Percentiles rank a stretch among this genome's conserved stretches.
phyloP scores from a whole-genome alignment of 1,284 basidiomycete genomes.

The Termitomyces sp. region DNA sequence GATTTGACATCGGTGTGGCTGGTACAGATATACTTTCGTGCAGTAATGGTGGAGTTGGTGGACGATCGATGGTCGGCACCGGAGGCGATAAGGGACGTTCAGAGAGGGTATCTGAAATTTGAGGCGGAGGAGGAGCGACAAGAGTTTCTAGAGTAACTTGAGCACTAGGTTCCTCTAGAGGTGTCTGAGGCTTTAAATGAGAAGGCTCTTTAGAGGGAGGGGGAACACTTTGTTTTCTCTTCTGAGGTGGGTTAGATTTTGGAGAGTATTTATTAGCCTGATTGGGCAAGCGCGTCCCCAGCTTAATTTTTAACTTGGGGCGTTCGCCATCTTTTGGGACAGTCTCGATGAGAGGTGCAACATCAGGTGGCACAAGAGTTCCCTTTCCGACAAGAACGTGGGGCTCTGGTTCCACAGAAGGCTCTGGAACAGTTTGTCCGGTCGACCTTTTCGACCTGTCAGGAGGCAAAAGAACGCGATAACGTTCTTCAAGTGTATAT shows the following conservation, averaged over 20 bases:
- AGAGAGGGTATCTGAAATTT: not conserved
- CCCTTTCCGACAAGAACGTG: conserved; percentile 7
- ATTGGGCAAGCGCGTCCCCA: conserved; percentile 22
- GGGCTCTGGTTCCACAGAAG: conserved; percentile 13
- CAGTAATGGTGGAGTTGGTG: conserved; percentile 1
- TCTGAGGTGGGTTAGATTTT: conserved; percentile 12
- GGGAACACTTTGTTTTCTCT: conserved; percentile 13
- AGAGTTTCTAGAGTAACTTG: not conserved
- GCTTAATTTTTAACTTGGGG: conserved; percentile 36
- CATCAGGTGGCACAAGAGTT: not conserved
- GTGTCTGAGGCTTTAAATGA: not conserved
- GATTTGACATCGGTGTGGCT: conserved; percentile 22
- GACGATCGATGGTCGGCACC: not conserved
- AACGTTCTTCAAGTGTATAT: conserved; percentile 60
- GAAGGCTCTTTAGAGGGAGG: conserved; percentile 4
- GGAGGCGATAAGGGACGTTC: not conserved
- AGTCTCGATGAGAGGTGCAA: conserved; percentile 14
- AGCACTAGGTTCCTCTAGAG: not conserved
- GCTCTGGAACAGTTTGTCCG: conserved; percentile 11
- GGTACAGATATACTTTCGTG: conserved; percentile 7
- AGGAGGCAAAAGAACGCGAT: conserved; percentile 63
- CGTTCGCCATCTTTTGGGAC: conserved; percentile 11
- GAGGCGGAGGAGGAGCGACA: not conserved
- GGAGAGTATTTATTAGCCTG: conserved; percentile 6
- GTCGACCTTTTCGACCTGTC: conserved; percentile 37